Percentiles rank a stretch among this genome's conserved stretches.
These are phyloP conservation scores for Aspergillus clavatus DNA, from an alignment of 2,329 filamentous ascomycete species.

Conservation along the genomic window DNA sequence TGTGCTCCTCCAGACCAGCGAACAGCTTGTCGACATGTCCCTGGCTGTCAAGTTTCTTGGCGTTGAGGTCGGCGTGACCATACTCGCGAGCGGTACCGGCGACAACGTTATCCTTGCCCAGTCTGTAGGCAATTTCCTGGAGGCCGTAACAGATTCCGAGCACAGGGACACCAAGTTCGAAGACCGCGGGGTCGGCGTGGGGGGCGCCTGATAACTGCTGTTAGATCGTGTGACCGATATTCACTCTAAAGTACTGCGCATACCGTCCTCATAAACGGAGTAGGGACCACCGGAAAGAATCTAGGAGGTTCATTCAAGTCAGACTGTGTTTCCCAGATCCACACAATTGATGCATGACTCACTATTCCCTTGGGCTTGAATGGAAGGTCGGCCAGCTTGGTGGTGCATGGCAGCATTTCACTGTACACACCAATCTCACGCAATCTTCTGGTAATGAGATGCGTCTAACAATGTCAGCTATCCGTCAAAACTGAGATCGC, in stretches of 20 bases:
- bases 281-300: conserved; percentile 50
- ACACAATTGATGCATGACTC: conserved; percentile 39
- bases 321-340: background rate
- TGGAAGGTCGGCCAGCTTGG: conserved; percentile 68
- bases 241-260: background rate
- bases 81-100: conserved; percentile 66
- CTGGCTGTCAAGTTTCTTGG: conserved; percentile 50
- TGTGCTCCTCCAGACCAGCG: conserved; percentile 63
- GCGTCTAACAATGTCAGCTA: conserved; percentile 7
- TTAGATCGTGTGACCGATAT: background rate
- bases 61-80: conserved; percentile 62
- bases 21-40: conserved; percentile 73
- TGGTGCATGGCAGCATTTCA: conserved; percentile 83
- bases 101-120: conserved; percentile 60
- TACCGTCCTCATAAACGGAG: conserved; percentile 69
- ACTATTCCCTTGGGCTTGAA: conserved; percentile 76
- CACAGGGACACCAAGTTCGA: conserved; percentile 65
- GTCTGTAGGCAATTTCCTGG: conserved; percentile 70
- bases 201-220: conserved; percentile 50
- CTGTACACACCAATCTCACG: conserved; percentile 76
- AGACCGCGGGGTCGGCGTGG: conserved; percentile 76
- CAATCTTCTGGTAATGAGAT: conserved; percentile 45
- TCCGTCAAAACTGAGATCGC: background rate
- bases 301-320: background rate
- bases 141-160: conserved; percentile 59